Evolutionary conservation across 2,329 filamentous ascomycete genomes (phyloP).

Genomic region (Alternaria novae-zelandiae): DNA sequence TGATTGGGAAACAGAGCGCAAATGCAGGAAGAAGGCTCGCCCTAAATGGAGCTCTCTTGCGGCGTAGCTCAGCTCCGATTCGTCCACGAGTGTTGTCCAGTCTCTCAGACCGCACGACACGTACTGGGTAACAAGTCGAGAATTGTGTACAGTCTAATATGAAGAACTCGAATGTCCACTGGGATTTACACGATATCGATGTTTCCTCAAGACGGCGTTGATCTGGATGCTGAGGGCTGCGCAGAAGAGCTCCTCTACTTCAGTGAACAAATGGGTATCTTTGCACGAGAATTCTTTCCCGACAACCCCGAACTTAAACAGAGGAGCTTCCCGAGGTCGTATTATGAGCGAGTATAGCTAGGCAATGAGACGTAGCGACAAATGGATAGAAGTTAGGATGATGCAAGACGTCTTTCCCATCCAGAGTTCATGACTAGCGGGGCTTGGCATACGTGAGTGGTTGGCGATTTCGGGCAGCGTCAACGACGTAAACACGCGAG

Average conservation of each 20-base stretch:
- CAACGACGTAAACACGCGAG: slow-evolving; percentile 17
- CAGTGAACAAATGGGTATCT: neutral
- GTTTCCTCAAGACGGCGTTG: neutral
- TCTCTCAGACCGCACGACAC: neutral
- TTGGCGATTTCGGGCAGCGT: slow-evolving; percentile 22
- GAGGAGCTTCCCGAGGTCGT: neutral
- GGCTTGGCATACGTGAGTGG: slow-evolving; percentile 19
- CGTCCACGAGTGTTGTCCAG: neutral
- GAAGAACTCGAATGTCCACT: neutral
- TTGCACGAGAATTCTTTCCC: neutral
- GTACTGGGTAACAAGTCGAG: neutral
- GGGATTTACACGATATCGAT: neutral
- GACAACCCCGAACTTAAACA: neutral
- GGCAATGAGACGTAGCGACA: no score
- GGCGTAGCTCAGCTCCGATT: slow-evolving; percentile 20
- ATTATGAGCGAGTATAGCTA: neutral
- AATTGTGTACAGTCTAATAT: no score
- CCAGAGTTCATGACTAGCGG: slow-evolving; percentile 11
- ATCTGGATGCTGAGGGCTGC: neutral
- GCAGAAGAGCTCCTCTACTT: neutral
- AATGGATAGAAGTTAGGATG: neutral
- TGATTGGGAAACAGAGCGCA: neutral
- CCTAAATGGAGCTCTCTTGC: neutral
- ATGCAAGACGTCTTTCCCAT: neutral
- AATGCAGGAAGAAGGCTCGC: slow-evolving; percentile 54